phyloP scores from a whole-genome alignment of 169 alveolate species.

The Babesia ovis region DNA sequence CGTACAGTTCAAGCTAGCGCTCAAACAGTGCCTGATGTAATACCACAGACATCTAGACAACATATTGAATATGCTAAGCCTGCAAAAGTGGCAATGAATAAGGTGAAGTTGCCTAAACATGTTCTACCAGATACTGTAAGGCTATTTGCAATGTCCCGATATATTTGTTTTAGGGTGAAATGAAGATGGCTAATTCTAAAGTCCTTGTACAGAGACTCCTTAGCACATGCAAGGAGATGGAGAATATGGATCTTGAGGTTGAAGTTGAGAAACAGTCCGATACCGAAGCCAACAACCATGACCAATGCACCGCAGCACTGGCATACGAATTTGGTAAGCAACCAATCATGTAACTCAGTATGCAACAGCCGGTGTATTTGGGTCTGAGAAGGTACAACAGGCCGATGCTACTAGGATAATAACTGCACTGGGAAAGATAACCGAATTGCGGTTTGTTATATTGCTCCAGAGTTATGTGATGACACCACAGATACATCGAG shows the following conservation, averaged over 20 bases:
- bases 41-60: neutral
- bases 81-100: slow-evolving; percentile 8
- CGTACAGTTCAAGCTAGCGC: neutral
- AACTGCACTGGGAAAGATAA: slow-evolving; percentile 12
- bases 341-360: neutral
- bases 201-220: slow-evolving; percentile 13
- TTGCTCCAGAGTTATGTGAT: neutral
- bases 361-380: slow-evolving; percentile 34
- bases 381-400: slow-evolving; percentile 60
- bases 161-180: slow-evolving; percentile 1
- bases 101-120: neutral
- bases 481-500: slow-evolving; percentile 41
- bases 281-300: slow-evolving; percentile 3
- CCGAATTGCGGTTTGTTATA: slow-evolving; percentile 7
- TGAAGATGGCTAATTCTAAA: neutral
- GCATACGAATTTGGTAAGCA: slow-evolving; percentile 48
- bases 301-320: slow-evolving; percentile 47
- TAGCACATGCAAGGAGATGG: neutral
- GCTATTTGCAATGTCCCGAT: neutral
- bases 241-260: neutral
- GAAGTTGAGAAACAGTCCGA: slow-evolving; percentile 1
- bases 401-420: slow-evolving; percentile 36
- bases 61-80: neutral
- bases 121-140: neutral
- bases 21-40: neutral